Conservation (phyloP, 1,139 yeast genomes). For the Hemisphaericaspora xylofermentans region DNA sequence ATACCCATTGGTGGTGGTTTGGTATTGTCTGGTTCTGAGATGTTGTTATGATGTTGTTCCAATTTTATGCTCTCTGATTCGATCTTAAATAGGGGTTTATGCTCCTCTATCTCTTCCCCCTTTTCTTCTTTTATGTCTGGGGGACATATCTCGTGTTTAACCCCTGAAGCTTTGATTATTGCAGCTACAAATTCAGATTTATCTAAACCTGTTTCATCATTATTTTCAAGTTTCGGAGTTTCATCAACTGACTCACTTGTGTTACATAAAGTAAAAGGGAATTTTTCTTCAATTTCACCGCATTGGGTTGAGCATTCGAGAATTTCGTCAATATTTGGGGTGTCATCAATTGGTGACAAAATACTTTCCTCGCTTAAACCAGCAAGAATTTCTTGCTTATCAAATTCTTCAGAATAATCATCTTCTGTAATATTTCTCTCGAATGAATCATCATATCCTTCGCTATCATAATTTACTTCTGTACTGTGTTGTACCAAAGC, state of each 20-base stretch:
- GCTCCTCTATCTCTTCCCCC: not conserved
- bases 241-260: too few relatives aligned
- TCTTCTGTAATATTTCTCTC: slow-evolving; percentile 9
- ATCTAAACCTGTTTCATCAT: not conserved
- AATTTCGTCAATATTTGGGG: slow-evolving; percentile 5
- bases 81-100: not conserved
- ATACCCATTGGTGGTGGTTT: not conserved
- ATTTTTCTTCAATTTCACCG: slow-evolving; percentile 1
- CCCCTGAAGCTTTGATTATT: not conserved
- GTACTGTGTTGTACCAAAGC: not conserved
- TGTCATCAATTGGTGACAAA: slow-evolving; percentile 1
- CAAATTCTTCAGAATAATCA: slow-evolving; percentile 9
- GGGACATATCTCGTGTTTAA: not conserved
- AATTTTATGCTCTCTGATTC: too few relatives aligned
- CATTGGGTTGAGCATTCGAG: slow-evolving; percentile 10
- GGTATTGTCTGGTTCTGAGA: too few relatives aligned
- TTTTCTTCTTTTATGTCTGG: not conserved
- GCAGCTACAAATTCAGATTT: not conserved
- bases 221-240: not conserved
- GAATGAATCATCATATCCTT: slow-evolving; percentile 9
- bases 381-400: slow-evolving; percentile 7
- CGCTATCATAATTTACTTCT: slow-evolving; percentile 2
- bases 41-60: too few relatives aligned
- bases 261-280: not conserved
- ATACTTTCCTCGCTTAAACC: slow-evolving; percentile 1